These are phyloP conservation scores for Bacterosira constricta DNA, from an alignment of 108 stramenopile species.

Conservation along the genomic window DNA sequence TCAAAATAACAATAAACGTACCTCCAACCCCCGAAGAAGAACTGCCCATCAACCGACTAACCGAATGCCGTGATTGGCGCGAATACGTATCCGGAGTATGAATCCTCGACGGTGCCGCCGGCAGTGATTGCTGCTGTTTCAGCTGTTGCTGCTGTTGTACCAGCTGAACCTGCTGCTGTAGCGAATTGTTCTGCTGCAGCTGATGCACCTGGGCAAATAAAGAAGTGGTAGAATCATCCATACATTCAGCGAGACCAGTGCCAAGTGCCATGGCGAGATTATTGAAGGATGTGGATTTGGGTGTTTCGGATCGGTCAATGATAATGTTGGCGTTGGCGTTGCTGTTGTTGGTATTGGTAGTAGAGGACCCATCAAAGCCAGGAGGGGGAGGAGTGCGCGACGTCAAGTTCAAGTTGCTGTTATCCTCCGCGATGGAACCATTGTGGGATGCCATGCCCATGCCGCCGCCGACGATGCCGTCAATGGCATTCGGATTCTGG, in stretches of 20 bases:
- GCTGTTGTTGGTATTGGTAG: not conserved
- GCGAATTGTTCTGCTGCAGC: not conserved
- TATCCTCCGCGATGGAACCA: conserved; percentile 11
- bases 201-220: conserved; percentile 25
- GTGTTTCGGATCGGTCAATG: not conserved
- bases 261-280: conserved; percentile 78
- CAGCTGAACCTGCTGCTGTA: not conserved
- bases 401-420: conserved; percentile 14
- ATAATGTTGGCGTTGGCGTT: not conserved
- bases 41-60: conserved; percentile 49
- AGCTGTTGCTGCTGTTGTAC: conserved; percentile 8
- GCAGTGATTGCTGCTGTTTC: not conserved
- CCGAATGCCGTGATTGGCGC: conserved; percentile 75
- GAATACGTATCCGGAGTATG: conserved; percentile 62
- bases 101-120: not conserved
- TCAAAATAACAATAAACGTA: conserved; percentile 2
- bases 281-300: conserved; percentile 61
- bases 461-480: not conserved
- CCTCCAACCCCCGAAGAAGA: not conserved
- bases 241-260: conserved; percentile 79
- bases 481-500: too few species aligned
- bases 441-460: not conserved
- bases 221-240: conserved; percentile 68
- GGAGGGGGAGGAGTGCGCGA: conserved; percentile 38
- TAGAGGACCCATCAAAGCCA: conserved; percentile 8